Evolutionary conservation across 345 rosid genomes (phyloP), one percentile per base, ranked within the genome.

Genomic region (Chamaenerion angustifolium): DNA sequence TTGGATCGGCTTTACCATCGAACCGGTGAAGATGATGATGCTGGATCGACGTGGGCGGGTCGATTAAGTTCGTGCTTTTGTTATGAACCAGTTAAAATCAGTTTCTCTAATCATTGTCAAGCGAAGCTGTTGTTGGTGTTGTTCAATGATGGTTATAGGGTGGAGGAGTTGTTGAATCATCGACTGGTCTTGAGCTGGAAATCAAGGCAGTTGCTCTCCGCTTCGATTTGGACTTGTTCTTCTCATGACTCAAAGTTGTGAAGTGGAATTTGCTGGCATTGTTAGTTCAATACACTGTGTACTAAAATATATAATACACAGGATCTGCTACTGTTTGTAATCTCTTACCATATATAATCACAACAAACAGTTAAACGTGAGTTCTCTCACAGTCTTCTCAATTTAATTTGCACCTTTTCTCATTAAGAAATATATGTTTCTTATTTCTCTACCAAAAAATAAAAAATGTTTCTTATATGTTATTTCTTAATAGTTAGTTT

Each of bases 181-280:
- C 78, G 81, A 56, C 71, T 89, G 3, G 85, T 76, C 40, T 54
- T 89, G 21, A 85, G 94, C 0, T 89, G 97, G 97, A 89, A 89
- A 68, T 69, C 81, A 3, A 58, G 95, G 44, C 78, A 85, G 46
- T 58, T 89, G 57, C 78, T 89, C 25, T 85, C 95, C 0, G 94
- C 94, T 35, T 79, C 94, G 3, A 56, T 85, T 35, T 89, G 95
- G 97, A 60, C 74, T 40, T 72, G 76, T 21, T 31, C 65, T 15
- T 16, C 52, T 0, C 68, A 71, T 4, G 72, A 71, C 12, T 58
- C 71, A 11, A 74, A 68, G 65, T 53, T 42, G 59, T 77, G 48
- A 71, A n/a, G n/a, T n/a, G n/a, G n/a, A n/a, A n/a, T n/a, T n/a
- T n/a, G n/a, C n/a, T n/a, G n/a, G n/a, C n/a, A n/a, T n/a, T n/a